Base-by-base conservation (phyloP, 371 early-diverging fungal genomes). In the Rhizomucor miehei region DNA sequence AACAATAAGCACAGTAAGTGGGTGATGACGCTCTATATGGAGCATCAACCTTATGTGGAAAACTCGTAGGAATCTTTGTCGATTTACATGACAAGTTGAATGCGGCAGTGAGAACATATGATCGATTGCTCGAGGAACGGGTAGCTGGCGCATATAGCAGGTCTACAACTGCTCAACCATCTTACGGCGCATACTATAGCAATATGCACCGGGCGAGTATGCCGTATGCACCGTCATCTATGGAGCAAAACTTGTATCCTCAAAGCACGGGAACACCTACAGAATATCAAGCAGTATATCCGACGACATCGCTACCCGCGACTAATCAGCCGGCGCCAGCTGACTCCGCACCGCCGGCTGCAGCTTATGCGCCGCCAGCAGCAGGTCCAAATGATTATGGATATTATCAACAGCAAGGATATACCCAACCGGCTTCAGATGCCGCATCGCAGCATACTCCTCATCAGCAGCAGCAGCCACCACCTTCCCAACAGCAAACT, bases 21-120 rank as follows among this genome's bases (percentile, higher is more conserved):
- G 4, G 19, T 17, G 37, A n/a, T 19, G 6, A 13, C 3, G 34
- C 11, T 14, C 2, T 19, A 39, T 37, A 12, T 20, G 34, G 12
- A 5, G 17, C n/a, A n/a, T 3, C 36, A 35, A 21, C 5, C 20
- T 6, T n/a, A 23, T 46, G 0, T 16, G 37, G 6, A 24, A 34
- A 47, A 39, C 14, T 1, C 29, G 21, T 51, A 79, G 85, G 63
- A 54, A 71, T 67, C 2, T 83, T 84, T 46, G 77, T 85, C 40
- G 83, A 83, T n/a, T 55, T 89, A 48, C 87, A 91, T 59, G 87
- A 90, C 35, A 89, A 92, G 60, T 73, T 94, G 36, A 75, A 88
- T 39, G 77, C 81, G n/a, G 93, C 91, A 11, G 83, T 91, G 17
- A 87, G 80, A 64, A 73, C 89, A 19, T 95, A 94, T 56, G 95